A percentile compares a stretch with the other conserved stretches of the same genome.
These are phyloP conservation scores for Solanum neorickii DNA, from an alignment of 257 asterid species.

Conservation along the genomic window DNA sequence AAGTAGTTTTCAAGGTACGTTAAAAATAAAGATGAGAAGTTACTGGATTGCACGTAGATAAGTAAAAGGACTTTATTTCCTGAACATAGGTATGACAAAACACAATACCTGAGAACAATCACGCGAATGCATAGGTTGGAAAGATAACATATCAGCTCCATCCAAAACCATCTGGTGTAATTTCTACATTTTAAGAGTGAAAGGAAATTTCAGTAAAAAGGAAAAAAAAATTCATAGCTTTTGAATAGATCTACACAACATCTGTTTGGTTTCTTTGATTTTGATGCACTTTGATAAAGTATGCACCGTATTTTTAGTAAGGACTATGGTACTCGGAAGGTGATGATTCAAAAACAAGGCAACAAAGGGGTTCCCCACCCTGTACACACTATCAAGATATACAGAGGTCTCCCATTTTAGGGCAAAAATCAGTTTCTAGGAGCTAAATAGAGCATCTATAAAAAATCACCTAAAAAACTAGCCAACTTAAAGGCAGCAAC, in stretches of 20 bases:
- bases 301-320: neutral
- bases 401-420: neutral
- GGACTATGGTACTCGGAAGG: neutral
- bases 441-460: neutral
- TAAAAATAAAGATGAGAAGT: neutral
- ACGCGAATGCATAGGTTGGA: conserved; percentile 75
- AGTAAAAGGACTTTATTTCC: neutral
- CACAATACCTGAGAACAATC: conserved; percentile 88
- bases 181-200: conserved; percentile 39
- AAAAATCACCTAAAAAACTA: neutral
- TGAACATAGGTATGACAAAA: neutral
- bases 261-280: neutral
- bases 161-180: conserved; percentile 71
- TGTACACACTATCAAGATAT: neutral
- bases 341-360: neutral
- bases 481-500: neutral
- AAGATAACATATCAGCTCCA: conserved; percentile 60
- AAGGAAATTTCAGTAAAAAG: conserved; percentile 1
- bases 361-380: neutral
- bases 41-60: neutral
- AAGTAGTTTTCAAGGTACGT: neutral
- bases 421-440: neutral
- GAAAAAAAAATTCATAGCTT: neutral
- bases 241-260: neutral
- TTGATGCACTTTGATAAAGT: neutral